These are phyloP conservation scores for Capronia epimyces DNA, from an alignment of 2,329 filamentous ascomycete genomes.

Conservation along the genomic window DNA sequence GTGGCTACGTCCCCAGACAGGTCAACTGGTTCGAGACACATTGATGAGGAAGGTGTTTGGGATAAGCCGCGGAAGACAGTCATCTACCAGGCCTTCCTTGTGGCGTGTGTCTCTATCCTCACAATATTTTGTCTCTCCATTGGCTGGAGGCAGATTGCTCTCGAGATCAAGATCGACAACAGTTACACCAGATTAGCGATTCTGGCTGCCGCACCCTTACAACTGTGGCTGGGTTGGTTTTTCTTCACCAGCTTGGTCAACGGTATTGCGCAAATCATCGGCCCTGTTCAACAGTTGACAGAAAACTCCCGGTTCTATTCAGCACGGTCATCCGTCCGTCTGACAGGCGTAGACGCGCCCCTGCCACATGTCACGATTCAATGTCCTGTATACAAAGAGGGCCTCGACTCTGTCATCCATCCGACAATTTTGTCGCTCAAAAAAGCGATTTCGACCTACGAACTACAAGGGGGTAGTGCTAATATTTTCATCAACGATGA, in stretches of 20 bases:
- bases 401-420: constrained; percentile 61
- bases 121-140: constrained; percentile 51
- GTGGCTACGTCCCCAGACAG: constrained; percentile 38
- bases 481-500: constrained; percentile 40
- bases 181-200: constrained; percentile 53
- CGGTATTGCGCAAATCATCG: constrained; percentile 40
- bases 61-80: constrained; percentile 43
- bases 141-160: constrained; percentile 52
- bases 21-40: not conserved
- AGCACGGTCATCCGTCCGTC: constrained; percentile 36
- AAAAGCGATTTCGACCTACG: constrained; percentile 55
- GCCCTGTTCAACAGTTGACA: constrained; percentile 42
- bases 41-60: constrained; percentile 7
- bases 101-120: constrained; percentile 49
- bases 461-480: constrained; percentile 43
- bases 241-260: constrained; percentile 45
- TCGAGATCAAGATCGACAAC: constrained; percentile 51
- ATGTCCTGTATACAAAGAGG: constrained; percentile 84
- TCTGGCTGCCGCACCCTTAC: constrained; percentile 47
- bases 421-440: constrained; percentile 54
- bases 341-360: constrained; percentile 29
- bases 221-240: constrained; percentile 54
- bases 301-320: constrained; percentile 46
- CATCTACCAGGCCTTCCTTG: constrained; percentile 52
- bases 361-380: constrained; percentile 64